A percentile compares a stretch with the other conserved stretches of the same genome.
phyloP scores from a whole-genome alignment of 148 eudicot genomes.

The Polygonum maritimum region DNA sequence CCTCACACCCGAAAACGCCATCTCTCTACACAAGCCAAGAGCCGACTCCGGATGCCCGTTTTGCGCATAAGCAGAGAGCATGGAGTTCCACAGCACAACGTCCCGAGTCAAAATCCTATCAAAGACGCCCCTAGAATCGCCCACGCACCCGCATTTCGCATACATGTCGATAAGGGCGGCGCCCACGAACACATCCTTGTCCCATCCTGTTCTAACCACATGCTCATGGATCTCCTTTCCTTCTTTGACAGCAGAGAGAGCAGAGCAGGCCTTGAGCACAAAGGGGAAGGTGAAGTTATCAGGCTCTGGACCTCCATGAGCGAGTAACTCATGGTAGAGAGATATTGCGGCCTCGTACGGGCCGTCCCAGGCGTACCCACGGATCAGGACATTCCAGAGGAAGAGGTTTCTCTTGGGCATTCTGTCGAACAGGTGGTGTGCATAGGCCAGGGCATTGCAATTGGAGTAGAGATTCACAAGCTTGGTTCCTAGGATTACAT shows the following conservation, averaged over 20 bases:
- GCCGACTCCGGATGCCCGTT: constrained; percentile 69
- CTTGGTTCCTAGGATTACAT: constrained; percentile 50
- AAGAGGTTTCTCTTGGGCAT: constrained; percentile 57
- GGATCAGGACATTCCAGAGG: constrained; percentile 77
- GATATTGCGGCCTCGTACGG: constrained; percentile 54
- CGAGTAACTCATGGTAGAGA: constrained; percentile 41
- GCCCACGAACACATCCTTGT: constrained; percentile 71
- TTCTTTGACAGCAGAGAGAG: constrained; percentile 36
- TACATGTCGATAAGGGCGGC: constrained; percentile 83
- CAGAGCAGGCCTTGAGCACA: constrained; percentile 75
- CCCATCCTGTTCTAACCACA: constrained; percentile 47
- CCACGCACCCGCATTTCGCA: constrained; percentile 64
- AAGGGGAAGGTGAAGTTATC: constrained; percentile 82
- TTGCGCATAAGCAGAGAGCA: constrained; percentile 77
- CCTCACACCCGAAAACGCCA: constrained; percentile 42
- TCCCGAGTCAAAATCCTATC: constrained; percentile 47
- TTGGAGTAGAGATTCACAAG: constrained; percentile 53
- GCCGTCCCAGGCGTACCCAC: constrained; percentile 91
- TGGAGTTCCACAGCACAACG: constrained; percentile 81
- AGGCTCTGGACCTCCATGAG: constrained; percentile 42
- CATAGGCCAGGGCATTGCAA: constrained; percentile 37
- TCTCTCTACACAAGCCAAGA: constrained; percentile 42
- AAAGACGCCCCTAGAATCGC: constrained; percentile 41
- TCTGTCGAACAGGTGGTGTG: constrained; percentile 66
- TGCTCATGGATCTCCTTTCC: constrained; percentile 69